These are phyloP conservation scores for Chalciporus sphaerocephalus DNA, from an alignment of 768 basidiomycete genomes.

Conservation along the genomic window DNA sequence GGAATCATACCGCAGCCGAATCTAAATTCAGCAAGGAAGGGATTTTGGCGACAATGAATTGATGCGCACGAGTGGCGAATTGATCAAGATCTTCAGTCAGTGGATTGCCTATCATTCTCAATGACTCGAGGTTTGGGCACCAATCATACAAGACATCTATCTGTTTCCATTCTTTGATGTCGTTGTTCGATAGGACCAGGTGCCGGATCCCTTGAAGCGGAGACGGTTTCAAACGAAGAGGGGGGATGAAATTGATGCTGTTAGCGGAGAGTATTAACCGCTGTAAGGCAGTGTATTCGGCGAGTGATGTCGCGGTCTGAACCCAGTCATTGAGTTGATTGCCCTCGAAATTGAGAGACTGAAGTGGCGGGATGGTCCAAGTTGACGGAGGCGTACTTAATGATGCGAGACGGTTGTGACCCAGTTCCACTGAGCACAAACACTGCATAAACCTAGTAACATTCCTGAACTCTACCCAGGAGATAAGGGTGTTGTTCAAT, in stretches of 20 bases:
- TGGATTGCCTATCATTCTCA: slow-evolving; percentile 63
- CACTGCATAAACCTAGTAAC: slow-evolving; percentile 50
- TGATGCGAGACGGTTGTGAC: slow-evolving; percentile 55
- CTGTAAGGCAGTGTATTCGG: slow-evolving; percentile 42
- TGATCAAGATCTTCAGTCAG: slow-evolving; percentile 48
- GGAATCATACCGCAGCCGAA: slow-evolving; percentile 50
- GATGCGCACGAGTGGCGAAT: slow-evolving; percentile 43
- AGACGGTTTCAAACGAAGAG: slow-evolving; percentile 10
- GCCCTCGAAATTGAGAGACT: slow-evolving; percentile 63
- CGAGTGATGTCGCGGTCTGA: slow-evolving; percentile 42
- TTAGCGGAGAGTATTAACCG: slow-evolving; percentile 68
- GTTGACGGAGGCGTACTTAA: slow-evolving; percentile 23
- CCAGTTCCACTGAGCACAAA: slow-evolving; percentile 59
- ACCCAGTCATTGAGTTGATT: slow-evolving; percentile 61
- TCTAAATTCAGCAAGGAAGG: slow-evolving; percentile 62
- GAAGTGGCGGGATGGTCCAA: slow-evolving; percentile 30
- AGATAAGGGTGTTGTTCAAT: slow-evolving; percentile 66
- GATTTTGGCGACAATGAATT: slow-evolving; percentile 63
- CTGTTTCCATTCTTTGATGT: slow-evolving; percentile 52
- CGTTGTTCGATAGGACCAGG: slow-evolving; percentile 62
- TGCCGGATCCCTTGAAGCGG: slow-evolving; percentile 43
- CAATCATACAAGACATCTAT: slow-evolving; percentile 64
- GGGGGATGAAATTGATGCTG: slow-evolving; percentile 46
- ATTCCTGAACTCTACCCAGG: slow-evolving; percentile 64
- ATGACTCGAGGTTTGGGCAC: slow-evolving; percentile 62